Evolutionary conservation across 106 monocot species (phyloP), one percentile per base, ranked within the genome.

Genomic region (Dendrobium catenatum): DNA sequence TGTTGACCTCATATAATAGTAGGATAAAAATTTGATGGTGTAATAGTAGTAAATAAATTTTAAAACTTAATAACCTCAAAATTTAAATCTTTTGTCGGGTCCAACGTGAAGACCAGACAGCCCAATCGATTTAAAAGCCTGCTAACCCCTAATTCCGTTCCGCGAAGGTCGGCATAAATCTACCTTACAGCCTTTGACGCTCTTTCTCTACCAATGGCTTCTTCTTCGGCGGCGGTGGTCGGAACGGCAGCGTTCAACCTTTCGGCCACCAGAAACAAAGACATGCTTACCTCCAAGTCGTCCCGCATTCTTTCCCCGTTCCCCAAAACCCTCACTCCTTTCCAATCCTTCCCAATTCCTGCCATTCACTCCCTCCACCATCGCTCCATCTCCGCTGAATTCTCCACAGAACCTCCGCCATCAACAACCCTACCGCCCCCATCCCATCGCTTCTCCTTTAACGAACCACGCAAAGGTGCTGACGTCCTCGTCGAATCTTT

Each of bases 401-500:
- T 59, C 46, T 20, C 24, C 59, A 56, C 79, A 51, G 61, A 33
- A n/a, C 9, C 58, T 16, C 61, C 81, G 13, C 27, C 82, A 8
- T 55, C 77, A 3, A 13, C 75, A 24, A 59, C 75, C 19, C 9
- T 59, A 4, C 76, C 7, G 22, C 82, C 46, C 70, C 19, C 20
- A 67, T 59, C 47, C 17, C 84, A 42, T 37, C 72, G 72, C 77
- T 89, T 86, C 76, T 58, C 82, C 77, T 73, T 84, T 15, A 81
- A 84, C 56, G 91, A 88, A 76, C 96, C 96, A 16, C 90, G 96
- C 64, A 96, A 94, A 81, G 96, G 96, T 48, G 87, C 96, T 8
- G 96, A 94, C 74, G 86, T 96, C 72, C 94, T 96, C 67, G 90
- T 96, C 2, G 94, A 96, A 83, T 90, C 96, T 11, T 91, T 96